Evolutionary conservation across 345 rosid genomes (phyloP).

Genomic region (Populus tremula): DNA sequence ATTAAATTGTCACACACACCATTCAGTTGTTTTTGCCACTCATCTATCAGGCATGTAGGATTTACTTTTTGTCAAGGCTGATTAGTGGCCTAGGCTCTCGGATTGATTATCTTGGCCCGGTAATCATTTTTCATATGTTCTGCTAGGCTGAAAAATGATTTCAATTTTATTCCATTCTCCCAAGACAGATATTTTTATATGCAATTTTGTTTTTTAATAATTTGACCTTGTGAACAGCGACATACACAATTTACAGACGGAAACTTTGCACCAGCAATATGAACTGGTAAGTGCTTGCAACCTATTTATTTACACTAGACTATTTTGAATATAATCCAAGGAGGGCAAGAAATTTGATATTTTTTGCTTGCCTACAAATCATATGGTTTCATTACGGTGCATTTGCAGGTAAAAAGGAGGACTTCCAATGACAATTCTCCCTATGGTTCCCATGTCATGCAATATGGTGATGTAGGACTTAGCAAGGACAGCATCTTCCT

Average conservation of each 20-base stretch:
- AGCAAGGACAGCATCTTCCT: constrained; percentile 51
- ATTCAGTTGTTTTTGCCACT: too few relatives aligned
- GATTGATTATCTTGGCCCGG: not conserved
- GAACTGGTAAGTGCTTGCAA: constrained; percentile 53
- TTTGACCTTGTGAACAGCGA: constrained; percentile 54
- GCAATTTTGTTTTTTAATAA: not conserved
- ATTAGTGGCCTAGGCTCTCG: not conserved
- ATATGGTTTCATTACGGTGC: not conserved
- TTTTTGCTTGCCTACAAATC: not conserved
- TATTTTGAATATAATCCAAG: not conserved
- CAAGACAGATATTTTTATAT: not conserved
- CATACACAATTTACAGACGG: constrained; percentile 71
- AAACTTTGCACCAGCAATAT: constrained; percentile 84
- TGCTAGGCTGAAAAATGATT: not conserved
- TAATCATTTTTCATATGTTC: not conserved
- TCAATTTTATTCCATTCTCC: not conserved
- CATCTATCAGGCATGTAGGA: not conserved
- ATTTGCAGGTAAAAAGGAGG: constrained; percentile 72
- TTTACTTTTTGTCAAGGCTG: not conserved
- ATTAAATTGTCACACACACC: not conserved
- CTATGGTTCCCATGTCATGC: constrained; percentile 96
- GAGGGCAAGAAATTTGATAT: not conserved
- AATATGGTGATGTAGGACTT: constrained; percentile 70
- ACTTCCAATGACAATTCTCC: constrained; percentile 44
- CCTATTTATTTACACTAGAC: not conserved